phyloP scores from a whole-genome alignment of 371 early-diverging fungal species.

The Coemansia sp. region DNA sequence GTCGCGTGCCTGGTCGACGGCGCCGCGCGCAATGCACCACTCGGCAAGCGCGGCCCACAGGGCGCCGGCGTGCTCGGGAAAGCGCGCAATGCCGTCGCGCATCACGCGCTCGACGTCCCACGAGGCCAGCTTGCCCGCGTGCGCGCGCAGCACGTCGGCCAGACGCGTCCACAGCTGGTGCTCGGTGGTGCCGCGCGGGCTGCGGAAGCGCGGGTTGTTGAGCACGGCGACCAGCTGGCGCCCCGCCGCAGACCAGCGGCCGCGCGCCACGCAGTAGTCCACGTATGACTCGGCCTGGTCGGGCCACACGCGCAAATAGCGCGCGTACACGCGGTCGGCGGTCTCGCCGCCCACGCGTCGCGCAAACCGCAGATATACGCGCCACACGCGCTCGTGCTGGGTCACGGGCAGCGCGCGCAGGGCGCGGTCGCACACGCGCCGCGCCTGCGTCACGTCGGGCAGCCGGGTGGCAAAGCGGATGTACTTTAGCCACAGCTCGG shows the following conservation, averaged over 20 bases:
- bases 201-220: slow-evolving; percentile 69
- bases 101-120: slow-evolving; percentile 73
- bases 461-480: slow-evolving; percentile 70
- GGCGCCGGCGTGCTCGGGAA: slow-evolving; percentile 80
- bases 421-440: slow-evolving; percentile 88
- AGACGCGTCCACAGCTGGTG: slow-evolving; percentile 88
- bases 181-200: slow-evolving; percentile 63
- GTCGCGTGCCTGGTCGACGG: slow-evolving; percentile 84
- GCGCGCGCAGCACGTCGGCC: slow-evolving; percentile 76
- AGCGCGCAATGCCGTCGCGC: slow-evolving; percentile 83
- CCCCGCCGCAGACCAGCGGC: slow-evolving; percentile 84
- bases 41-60: slow-evolving; percentile 86
- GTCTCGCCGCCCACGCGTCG: slow-evolving; percentile 78
- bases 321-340: slow-evolving; percentile 71
- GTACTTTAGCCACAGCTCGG: slow-evolving; percentile 81
- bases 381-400: slow-evolving; percentile 91
- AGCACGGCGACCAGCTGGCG: slow-evolving; percentile 70
- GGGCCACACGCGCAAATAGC: slow-evolving; percentile 83
- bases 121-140: slow-evolving; percentile 61
- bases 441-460: slow-evolving; percentile 67
- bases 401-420: slow-evolving; percentile 89
- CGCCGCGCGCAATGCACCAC: slow-evolving; percentile 76
- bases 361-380: slow-evolving; percentile 79
- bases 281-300: slow-evolving; percentile 72
- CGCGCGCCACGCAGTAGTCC: slow-evolving; percentile 64